Percentiles rank a stretch among this genome's conserved stretches.
These are phyloP conservation scores for Chloranthus sessilifolius DNA, from an alignment of 164 flowering plant species.

Conservation along the genomic window DNA sequence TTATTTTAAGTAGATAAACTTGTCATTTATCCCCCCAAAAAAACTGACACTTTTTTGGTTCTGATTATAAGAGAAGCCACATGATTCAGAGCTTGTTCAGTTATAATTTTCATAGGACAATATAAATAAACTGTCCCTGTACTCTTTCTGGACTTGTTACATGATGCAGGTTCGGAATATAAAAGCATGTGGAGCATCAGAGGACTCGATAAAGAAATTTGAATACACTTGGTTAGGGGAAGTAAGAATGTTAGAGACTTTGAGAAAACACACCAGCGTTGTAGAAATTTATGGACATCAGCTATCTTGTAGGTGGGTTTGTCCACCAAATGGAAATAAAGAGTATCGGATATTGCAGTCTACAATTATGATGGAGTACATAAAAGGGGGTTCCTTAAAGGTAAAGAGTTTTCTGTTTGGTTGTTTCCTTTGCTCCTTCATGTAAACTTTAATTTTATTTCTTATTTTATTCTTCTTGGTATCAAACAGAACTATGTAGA, in stretches of 20 bases:
- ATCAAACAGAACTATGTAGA: constrained; percentile 49
- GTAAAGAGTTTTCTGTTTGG: constrained; percentile 27
- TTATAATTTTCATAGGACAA: too few relatives aligned
- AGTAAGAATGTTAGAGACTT: constrained; percentile 67
- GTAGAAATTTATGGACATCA: constrained; percentile 87
- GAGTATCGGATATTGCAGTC: constrained; percentile 49
- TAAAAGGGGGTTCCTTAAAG: constrained; percentile 82
- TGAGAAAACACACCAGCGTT: constrained; percentile 69
- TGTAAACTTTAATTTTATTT: neutral
- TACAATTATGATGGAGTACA: constrained; percentile 69
- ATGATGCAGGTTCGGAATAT: constrained; percentile 64
- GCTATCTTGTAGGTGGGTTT: constrained; percentile 65
- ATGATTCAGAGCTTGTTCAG: too few relatives aligned
- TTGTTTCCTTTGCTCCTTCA: neutral
- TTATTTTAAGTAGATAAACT: too few relatives aligned
- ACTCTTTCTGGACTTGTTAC: too few relatives aligned
- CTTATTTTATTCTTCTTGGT: neutral
- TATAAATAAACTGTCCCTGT: too few relatives aligned
- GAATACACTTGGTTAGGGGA: constrained; percentile 79
- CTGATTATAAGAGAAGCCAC: neutral
- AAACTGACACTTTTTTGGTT: constrained; percentile 2
- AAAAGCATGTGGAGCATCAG: constrained; percentile 35
- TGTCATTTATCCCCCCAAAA: too few relatives aligned
- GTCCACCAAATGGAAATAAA: constrained; percentile 39
- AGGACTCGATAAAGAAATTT: constrained; percentile 54